Base-by-base conservation (phyloP, 192 early-diverging fungal genomes). In the Allomyces macrogynus region DNA sequence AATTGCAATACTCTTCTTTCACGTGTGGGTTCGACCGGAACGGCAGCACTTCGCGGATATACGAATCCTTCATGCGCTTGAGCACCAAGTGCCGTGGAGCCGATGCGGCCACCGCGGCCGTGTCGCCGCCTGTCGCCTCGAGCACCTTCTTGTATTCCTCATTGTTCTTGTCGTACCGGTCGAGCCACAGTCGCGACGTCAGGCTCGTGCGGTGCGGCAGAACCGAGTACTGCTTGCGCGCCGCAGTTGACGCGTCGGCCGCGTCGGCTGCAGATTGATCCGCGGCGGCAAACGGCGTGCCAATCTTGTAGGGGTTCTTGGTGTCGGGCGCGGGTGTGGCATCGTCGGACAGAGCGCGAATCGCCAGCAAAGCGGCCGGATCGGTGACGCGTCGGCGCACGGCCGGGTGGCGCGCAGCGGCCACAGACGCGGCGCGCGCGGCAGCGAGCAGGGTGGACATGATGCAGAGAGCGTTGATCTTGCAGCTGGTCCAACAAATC, bases 1-100 rank as follows among this genome's bases (percentile, higher is more conserved):
- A n/a, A n/a, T n/a, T n/a, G n/a, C n/a, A n/a, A n/a, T 96, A 96
- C 27, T 90, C 83, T 23, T 92, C 89, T 42, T 81, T 70, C 57
- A 93, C 73, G 16, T 74, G 72, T 20, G 86, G 81, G 49, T 89
- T 80, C 66, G 78, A 82, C 67, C 82, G 79, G 71, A 96, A 90
- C 0, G 84, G 87, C 42, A 96, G 71, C 61, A 79, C 82, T 8
- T 85, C 82, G 66, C 91, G 85, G 26, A 87, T 82, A 69, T 89
- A 92, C 43, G 81, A 83, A 63, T 89, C 81, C 43, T 76, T 71
- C 75, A 89, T 86, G 63, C 68, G 76, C 69, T 80, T 86, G 25
- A 77, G 66, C 5, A 81, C 77, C 44, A 84, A 67, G 1, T 73
- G 75, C 68, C 71, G 27, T 4, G 49, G 49, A 1, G 49, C 49